Conservation (phyloP, 176 grass and related monocot species). For the Metroxylon sagu region DNA sequence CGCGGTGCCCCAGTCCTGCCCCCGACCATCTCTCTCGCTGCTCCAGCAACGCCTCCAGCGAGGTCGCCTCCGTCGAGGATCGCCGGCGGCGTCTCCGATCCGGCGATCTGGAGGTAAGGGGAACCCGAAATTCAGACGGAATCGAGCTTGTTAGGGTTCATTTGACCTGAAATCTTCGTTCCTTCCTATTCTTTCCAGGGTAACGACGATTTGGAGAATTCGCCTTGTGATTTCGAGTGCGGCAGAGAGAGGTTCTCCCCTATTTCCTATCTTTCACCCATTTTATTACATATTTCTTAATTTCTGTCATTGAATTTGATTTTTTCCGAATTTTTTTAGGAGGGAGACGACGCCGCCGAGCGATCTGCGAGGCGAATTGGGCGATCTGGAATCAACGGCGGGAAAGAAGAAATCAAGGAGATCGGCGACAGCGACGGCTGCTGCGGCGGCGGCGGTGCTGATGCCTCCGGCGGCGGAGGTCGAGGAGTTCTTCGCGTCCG, state of each 20-base stretch:
- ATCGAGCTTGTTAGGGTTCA: not conserved
- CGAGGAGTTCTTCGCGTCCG: constrained; percentile 15
- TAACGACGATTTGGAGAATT: constrained; percentile 2
- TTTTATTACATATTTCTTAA: too few species aligned
- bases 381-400: constrained; percentile 1
- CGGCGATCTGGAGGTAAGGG: not conserved
- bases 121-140: not conserved
- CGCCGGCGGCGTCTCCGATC: too few species aligned
- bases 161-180: not conserved
- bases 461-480: constrained; percentile 7
- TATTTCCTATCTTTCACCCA: not conserved
- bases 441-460: not conserved
- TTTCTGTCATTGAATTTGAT: not conserved
- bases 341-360: constrained; percentile 1
- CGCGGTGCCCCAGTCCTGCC: not conserved
- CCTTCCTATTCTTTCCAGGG: not conserved
- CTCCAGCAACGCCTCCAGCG: constrained; percentile 13
- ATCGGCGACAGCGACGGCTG: not conserved
- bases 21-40: not conserved
- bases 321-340: not conserved
- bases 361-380: not conserved
- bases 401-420: not conserved
- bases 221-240: not conserved
- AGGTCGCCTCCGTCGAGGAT: not conserved
- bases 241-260: not conserved